Evolutionary conservation across 345 rosid species (phyloP), one percentile per base, ranked within the genome.

Genomic region (Eucalyptus pauciflora): DNA sequence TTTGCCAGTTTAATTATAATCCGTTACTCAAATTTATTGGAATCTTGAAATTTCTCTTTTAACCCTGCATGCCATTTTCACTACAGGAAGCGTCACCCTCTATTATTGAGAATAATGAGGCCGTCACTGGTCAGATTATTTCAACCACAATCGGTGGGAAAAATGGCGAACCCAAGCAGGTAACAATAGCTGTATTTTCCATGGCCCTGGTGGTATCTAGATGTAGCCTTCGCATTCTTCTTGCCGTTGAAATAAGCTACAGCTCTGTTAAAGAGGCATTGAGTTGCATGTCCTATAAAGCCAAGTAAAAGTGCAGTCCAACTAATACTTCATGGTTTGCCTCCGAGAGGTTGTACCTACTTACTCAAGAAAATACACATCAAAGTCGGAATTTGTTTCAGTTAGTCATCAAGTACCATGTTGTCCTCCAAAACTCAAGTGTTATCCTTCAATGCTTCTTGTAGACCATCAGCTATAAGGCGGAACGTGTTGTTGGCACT

Each of bases 401-500:
- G 43, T 22, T 51, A 52, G 45, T 86, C 27, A 24, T 86, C 10
- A 3, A 16, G 33, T 86, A n/a, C 16, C n/a, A 13, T 86, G 25
- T 22, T 9, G 43, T 33, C 60, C 2, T 52, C 62, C 17, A 86
- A n/a, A 48, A 29, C 86, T 50, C 27, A 33, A 33, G 37, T 31
- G 27, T 25, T 81, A 86, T 87, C 83, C 54, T 89, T 89, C 29
- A 15, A 52, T 87, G 86, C n/a, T 88, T 62, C 50, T 91, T 91
- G 69, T 94, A 96, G 99, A 96, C 96, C 51, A 94, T 96, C 89
- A 96, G 95, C 92, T 96, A 96, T 93, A 96, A 95, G 98, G 97
- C 98, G 4, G 98, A 96, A 88, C 97, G 97, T 86, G 95, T 94
- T 89, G 98, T 96, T 85, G 99, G 99, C 46, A 93, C 94, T n/a